Evolutionary conservation across 1,284 basidiomycete genomes (phyloP).

Genomic region (Violaceomyces palustris): DNA sequence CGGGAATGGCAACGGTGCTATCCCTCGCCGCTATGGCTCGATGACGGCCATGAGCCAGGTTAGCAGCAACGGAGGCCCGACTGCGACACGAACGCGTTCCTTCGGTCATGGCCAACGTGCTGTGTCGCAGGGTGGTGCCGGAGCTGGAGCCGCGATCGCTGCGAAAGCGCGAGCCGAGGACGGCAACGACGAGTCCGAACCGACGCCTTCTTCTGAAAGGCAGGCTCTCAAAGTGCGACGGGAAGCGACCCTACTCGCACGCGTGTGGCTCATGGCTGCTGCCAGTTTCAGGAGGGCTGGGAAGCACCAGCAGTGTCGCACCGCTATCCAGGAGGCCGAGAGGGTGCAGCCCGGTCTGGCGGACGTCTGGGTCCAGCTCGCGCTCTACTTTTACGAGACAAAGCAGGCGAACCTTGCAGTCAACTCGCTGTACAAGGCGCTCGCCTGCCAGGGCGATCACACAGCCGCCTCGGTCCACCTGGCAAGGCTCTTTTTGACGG

Average conservation of each 20-base stretch:
- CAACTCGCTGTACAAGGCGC: conserved; percentile 50
- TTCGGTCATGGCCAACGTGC: no score
- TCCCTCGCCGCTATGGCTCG: no score
- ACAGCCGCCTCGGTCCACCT: conserved; percentile 46
- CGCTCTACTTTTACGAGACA: conserved; percentile 29
- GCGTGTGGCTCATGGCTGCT: conserved; percentile 88
- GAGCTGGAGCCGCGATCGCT: background rate
- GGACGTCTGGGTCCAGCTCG: conserved; percentile 80
- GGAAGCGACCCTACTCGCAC: conserved; percentile 60
- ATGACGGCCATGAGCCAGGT: no score
- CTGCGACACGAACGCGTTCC: no score
- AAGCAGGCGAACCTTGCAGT: conserved; percentile 27
- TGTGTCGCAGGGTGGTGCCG: no score
- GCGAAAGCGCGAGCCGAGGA: background rate
- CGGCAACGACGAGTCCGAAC: conserved; percentile 7
- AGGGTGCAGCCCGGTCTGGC: conserved; percentile 77
- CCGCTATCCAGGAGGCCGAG: conserved; percentile 92
- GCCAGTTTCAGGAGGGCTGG: conserved; percentile 85
- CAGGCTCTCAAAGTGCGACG: conserved; percentile 7
- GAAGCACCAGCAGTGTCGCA: conserved; percentile 81
- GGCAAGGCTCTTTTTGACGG: conserved; percentile 39
- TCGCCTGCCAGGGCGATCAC: conserved; percentile 38
- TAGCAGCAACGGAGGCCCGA: conserved; percentile 1
- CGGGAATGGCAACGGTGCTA: no score
- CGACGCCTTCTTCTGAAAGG: conserved; percentile 12